Evolutionary conservation across 106 monocot genomes (phyloP).

Genomic region (Narthecium ossifragum): DNA sequence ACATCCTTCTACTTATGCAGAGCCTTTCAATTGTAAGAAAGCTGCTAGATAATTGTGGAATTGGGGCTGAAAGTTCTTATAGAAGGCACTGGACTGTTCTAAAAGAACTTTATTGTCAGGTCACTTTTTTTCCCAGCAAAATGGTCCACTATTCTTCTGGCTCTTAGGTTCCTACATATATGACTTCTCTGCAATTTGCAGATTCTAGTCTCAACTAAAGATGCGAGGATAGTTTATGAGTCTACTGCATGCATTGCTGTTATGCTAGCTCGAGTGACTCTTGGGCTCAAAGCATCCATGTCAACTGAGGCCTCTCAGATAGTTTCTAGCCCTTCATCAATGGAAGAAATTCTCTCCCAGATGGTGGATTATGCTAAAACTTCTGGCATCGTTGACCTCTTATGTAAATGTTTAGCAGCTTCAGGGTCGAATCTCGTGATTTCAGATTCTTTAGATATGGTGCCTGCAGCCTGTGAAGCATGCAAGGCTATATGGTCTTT

Average conservation of each 20-base stretch:
- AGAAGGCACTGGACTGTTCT: slow-evolving; percentile 52
- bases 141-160: too few relatives aligned
- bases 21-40: slow-evolving; percentile 65
- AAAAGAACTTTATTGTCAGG: slow-evolving; percentile 74
- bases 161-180: not conserved
- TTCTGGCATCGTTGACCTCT: slow-evolving; percentile 40
- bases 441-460: slow-evolving; percentile 74
- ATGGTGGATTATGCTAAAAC: slow-evolving; percentile 55
- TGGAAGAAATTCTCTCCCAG: slow-evolving; percentile 37
- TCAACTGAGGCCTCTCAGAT: slow-evolving; percentile 26
- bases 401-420: slow-evolving; percentile 50
- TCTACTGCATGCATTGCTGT: slow-evolving; percentile 74
- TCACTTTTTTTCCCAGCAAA: too few relatives aligned
- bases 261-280: slow-evolving; percentile 64
- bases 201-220: slow-evolving; percentile 41
- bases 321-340: slow-evolving; percentile 11
- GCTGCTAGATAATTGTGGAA: slow-evolving; percentile 58
- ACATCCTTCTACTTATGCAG: slow-evolving; percentile 34
- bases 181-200: slow-evolving; percentile 19
- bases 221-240: slow-evolving; percentile 68
- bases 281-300: slow-evolving; percentile 37
- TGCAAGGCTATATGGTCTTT: slow-evolving; percentile 88
- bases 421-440: slow-evolving; percentile 62
- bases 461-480: slow-evolving; percentile 95
- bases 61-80: slow-evolving; percentile 36